A percentile compares a stretch with the other conserved stretches of the same genome.
Evolutionary conservation across 176 grass and related monocot species (phyloP).

Genomic region (Microstegium vimineum): DNA sequence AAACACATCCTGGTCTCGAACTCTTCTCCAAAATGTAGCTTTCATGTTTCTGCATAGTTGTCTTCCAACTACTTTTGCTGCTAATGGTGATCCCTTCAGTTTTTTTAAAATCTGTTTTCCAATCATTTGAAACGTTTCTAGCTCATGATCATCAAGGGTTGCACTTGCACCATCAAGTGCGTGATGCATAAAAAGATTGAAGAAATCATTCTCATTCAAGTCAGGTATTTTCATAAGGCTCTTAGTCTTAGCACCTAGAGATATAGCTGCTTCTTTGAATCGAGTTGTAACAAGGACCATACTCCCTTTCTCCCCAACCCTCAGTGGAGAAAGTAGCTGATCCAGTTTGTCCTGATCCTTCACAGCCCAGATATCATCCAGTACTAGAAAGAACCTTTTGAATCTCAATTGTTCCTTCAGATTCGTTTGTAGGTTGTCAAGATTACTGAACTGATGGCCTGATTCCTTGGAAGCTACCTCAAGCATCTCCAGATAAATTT

Average conservation of each 20-base stretch:
- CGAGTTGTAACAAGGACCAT: constrained; percentile 33
- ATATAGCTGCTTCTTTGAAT: background rate
- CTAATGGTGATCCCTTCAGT: constrained; percentile 22
- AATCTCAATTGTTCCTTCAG: background rate
- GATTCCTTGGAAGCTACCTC: background rate
- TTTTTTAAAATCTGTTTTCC: background rate
- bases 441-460: background rate
- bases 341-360: background rate
- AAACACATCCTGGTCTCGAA: background rate
- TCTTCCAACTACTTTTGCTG: background rate
- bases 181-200: constrained; percentile 17
- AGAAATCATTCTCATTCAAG: background rate
- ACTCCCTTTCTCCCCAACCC: background rate
- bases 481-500: background rate
- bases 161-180: background rate
- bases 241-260: background rate
- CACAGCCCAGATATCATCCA: constrained; percentile 2
- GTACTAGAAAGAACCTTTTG: constrained; percentile 4
- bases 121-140: background rate
- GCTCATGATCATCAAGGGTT: background rate
- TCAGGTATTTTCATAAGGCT: background rate
- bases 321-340: constrained; percentile 5
- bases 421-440: background rate
- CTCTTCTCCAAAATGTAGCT: background rate
- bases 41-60: background rate